A percentile compares a stretch with the other conserved stretches of the same genome.
Conservation (phyloP, 164 flowering plant genomes). For the Chimonanthus praecox region DNA sequence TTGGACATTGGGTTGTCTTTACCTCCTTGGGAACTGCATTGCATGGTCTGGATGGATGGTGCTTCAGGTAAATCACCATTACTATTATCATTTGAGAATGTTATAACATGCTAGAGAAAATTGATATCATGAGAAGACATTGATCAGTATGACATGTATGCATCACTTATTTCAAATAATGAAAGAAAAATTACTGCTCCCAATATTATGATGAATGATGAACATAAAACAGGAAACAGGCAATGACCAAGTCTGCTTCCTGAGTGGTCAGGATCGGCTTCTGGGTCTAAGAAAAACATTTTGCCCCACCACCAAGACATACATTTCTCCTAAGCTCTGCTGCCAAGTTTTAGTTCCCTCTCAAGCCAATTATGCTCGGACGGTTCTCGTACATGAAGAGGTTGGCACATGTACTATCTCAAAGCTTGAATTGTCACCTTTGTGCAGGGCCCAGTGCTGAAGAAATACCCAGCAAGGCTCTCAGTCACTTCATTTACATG, state of each 20-base stretch:
- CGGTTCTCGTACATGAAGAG: background rate
- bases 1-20: conserved; percentile 72
- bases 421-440: background rate
- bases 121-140: conserved; percentile 41
- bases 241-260: no score
- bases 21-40: conserved; percentile 63
- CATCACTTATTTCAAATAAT: no score
- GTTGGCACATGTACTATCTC: background rate
- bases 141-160: no score
- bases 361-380: background rate
- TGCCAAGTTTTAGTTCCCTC: no score
- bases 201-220: no score
- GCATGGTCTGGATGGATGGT: conserved; percentile 91
- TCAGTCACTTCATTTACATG: conserved; percentile 72
- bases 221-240: no score
- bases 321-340: no score
- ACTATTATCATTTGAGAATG: no score
- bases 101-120: conserved; percentile 31
- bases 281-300: no score
- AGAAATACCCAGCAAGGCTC: conserved; percentile 76
- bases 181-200: no score
- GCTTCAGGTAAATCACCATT: conserved; percentile 45
- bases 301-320: no score
- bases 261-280: no score
- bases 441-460: conserved; percentile 66